Evolutionary conservation across 2,329 filamentous ascomycete species (phyloP), one percentile per base, ranked within the genome.

Genomic region (Ilyonectria mors-panacis): DNA sequence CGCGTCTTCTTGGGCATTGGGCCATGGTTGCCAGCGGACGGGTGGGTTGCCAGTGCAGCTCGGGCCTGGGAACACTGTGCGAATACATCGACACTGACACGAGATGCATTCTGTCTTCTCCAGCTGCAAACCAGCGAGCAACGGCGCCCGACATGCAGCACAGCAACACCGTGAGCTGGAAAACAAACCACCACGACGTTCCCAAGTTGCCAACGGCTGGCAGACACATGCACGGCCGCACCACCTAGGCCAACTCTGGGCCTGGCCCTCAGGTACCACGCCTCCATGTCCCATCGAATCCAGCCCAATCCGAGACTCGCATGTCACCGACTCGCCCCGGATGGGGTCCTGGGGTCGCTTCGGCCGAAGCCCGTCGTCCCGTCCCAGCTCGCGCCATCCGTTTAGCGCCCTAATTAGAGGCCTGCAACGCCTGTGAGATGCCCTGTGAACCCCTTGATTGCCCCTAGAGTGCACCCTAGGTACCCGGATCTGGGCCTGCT

Each of bases 21-120:
- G 68, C 73, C 73, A 75, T 55, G 58, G 42, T 56, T 72, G 61
- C 68, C 66, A 70, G 47, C 70, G 59, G 54, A 57, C 42, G 61
- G 65, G 70, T 75, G 72, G 73, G 73, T 73, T 75, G 73, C 73
- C 73, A 75, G 73, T 75, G 73, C 67, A 72, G 69, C 63, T 44
- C 33, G 35, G 23, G 26, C 28, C 2, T 53, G 42, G 37, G 64
- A 71, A 73, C 70, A 75, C 73, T 75, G 73, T 75, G 70, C 59
- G 61, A 74, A 70, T 64, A 68, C 50, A 42, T 64, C 45, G 50
- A 50, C 37, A 50, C n/a, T 44, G 35, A 51, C 47, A 51, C n/a
- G 50, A 53, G 50, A 37, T n/a, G 39, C 37, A 12, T 57, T 17
- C 39, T 57, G 54, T 28, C 23, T 17, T 30, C 37, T 44, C 17